Evolutionary conservation across 805 yeast genomes (phyloP).

Genomic region (Tetrapisispora namnaoensis): DNA sequence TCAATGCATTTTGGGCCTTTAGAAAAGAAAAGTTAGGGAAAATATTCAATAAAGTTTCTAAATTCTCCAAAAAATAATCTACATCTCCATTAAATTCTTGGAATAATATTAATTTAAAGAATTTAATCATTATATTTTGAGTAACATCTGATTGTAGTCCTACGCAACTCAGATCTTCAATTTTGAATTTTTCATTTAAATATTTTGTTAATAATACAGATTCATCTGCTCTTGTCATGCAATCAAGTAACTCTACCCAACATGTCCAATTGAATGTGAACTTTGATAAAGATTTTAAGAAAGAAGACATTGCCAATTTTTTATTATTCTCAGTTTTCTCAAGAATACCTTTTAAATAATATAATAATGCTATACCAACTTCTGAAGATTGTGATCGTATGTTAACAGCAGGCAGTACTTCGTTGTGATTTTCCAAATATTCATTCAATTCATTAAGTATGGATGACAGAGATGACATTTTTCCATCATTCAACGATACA

Average conservation of each 20-base stretch:
- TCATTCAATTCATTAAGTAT: constrained; percentile 36
- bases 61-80: constrained; percentile 39
- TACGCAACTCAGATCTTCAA: constrained; percentile 4
- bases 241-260: constrained; percentile 70
- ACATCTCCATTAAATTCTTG: constrained; percentile 76
- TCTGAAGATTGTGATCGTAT: constrained; percentile 4
- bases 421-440: constrained; percentile 7
- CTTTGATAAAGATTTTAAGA: constrained; percentile 49
- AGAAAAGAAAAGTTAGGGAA: constrained; percentile 71
- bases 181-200: constrained; percentile 26
- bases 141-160: constrained; percentile 10
- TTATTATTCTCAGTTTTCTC: constrained; percentile 48
- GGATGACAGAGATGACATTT: constrained; percentile 19
- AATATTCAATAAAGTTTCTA: constrained; percentile 39
- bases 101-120: constrained; percentile 56
- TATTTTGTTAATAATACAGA: constrained; percentile 36
- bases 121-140: constrained; percentile 32
- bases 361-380: constrained; percentile 43
- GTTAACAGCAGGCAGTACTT: neutral
- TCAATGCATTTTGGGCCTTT: constrained; percentile 71
- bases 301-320: constrained; percentile 48
- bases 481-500: constrained; percentile 13
- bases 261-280: constrained; percentile 92
- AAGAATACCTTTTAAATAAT: constrained; percentile 64
- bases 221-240: constrained; percentile 53